Conservation (phyloP, 169 alveolate species). For the Eimeria brunetti region DNA sequence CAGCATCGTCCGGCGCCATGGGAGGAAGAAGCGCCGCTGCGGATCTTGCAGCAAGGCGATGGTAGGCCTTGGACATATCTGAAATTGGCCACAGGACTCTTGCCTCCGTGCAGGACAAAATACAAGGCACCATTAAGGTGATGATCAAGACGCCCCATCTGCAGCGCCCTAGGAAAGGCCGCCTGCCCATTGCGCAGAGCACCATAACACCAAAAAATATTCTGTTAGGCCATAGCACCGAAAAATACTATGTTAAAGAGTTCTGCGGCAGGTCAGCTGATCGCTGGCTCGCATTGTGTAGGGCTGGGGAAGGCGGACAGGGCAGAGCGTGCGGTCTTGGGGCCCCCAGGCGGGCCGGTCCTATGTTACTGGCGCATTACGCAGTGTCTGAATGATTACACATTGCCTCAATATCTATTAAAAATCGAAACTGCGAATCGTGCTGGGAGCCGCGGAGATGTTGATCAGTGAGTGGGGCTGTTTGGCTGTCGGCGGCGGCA, state of each 20-base stretch:
- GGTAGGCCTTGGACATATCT: neutral
- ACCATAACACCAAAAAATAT: neutral
- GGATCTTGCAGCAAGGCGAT: neutral
- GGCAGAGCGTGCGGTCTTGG: neutral
- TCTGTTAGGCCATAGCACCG: neutral
- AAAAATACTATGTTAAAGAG: neutral
- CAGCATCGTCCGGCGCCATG: conserved; percentile 49
- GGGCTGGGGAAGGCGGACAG: neutral
- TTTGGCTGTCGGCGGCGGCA: conserved; percentile 25
- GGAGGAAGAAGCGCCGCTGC: conserved; percentile 52
- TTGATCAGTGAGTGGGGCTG: neutral
- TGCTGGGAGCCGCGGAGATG: neutral
- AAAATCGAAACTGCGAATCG: neutral
- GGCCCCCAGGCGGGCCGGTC: conserved; percentile 14
- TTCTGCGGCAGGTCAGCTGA: neutral
- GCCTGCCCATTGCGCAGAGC: neutral
- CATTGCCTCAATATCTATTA: neutral
- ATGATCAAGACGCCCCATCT: neutral
- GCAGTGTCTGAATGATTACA: neutral
- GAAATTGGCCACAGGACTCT: conserved; percentile 5
- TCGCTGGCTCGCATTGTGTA: neutral
- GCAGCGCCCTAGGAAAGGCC: neutral
- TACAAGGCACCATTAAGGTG: neutral
- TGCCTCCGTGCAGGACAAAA: neutral
- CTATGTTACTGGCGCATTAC: neutral